These are phyloP conservation scores for Cydonia oblonga DNA, from an alignment of 331 rosid genomes.

Conservation along the genomic window DNA sequence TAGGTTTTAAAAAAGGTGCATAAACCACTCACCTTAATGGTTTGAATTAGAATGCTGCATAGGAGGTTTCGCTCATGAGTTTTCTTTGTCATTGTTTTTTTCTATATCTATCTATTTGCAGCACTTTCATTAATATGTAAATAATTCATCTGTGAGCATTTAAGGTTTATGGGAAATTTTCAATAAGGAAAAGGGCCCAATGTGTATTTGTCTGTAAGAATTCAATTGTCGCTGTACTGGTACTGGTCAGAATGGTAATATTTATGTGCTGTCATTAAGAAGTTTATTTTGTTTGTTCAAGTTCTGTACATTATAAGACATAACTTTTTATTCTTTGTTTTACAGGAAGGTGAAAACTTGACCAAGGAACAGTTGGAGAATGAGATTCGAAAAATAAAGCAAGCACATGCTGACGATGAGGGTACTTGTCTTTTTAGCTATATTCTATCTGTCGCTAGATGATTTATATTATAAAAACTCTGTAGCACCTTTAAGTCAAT, in stretches of 20 bases:
- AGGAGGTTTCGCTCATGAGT: not conserved
- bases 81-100: not conserved
- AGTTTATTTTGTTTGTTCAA: not conserved
- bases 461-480: not conserved
- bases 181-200: not conserved
- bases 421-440: slow-evolving; percentile 29
- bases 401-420: slow-evolving; percentile 87
- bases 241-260: not conserved
- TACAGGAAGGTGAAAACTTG: slow-evolving; percentile 72
- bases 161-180: not conserved
- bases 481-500: not conserved
- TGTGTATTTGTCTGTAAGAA: not conserved
- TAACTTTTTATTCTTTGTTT: not conserved
- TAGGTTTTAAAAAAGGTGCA: not conserved
- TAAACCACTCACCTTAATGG: not conserved
- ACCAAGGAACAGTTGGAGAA: slow-evolving; percentile 69
- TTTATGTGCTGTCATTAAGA: not conserved
- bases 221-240: not conserved
- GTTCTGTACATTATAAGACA: not conserved
- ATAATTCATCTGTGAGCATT: not conserved
- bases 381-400: slow-evolving; percentile 74
- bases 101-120: not conserved
- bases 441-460: not conserved
- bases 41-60: not conserved
- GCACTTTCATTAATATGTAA: not conserved